These are phyloP conservation scores for Aquilaria yunnanensis DNA, from an alignment of 345 rosid genomes.

Conservation along the genomic window DNA sequence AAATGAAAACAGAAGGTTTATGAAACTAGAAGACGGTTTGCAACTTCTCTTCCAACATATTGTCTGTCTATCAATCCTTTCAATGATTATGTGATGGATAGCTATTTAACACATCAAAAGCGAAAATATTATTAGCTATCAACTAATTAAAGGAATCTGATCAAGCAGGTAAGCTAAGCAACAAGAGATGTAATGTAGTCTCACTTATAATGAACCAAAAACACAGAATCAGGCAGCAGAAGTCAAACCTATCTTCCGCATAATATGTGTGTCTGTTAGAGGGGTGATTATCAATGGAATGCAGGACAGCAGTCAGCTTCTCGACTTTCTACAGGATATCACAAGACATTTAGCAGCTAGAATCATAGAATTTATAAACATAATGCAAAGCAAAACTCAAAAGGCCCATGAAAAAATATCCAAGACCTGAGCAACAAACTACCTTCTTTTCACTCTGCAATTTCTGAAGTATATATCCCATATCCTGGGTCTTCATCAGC, in stretches of 20 bases:
- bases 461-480: constrained; percentile 79
- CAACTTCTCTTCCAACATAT: no score
- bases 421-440: not conserved
- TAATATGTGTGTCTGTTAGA: constrained; percentile 55
- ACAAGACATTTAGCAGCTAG: not conserved
- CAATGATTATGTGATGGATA: no score
- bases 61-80: no score
- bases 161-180: no score
- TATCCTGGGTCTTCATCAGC: constrained; percentile 91
- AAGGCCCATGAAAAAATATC: constrained; percentile 1
- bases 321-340: constrained; percentile 67
- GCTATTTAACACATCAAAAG: no score
- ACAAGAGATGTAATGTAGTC: no score
- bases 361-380: not conserved
- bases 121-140: no score
- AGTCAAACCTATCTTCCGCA: constrained; percentile 73
- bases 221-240: not conserved
- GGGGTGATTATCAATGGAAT: constrained; percentile 48
- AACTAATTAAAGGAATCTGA: no score
- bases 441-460: constrained; percentile 82
- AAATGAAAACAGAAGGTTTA: no score
- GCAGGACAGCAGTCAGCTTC: constrained; percentile 59
- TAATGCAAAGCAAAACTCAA: not conserved
- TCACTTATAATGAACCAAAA: not conserved
- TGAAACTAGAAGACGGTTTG: no score